A percentile compares a stretch with the other conserved stretches of the same genome.
phyloP scores from a whole-genome alignment of 2,329 filamentous ascomycete genomes.

The Xylariaceae sp. region DNA sequence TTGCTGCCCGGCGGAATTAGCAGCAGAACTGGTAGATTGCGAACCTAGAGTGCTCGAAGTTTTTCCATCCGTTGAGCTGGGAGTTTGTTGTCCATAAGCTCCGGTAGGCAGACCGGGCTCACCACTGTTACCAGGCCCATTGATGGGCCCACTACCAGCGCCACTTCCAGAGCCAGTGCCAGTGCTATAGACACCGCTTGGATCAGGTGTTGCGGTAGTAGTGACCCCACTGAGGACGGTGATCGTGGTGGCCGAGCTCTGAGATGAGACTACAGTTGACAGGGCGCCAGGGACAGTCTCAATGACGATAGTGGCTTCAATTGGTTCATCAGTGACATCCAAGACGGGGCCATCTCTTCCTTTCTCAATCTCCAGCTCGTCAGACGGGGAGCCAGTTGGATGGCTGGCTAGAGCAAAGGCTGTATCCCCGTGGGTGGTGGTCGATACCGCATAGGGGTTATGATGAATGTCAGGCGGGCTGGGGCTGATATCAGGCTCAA shows the following conservation, averaged over 20 bases:
- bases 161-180: constrained; percentile 3
- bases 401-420: constrained; percentile 9
- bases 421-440: constrained; percentile 8
- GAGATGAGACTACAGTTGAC: constrained; percentile 10
- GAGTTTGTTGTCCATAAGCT: constrained; percentile 15
- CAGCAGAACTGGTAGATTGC: constrained; percentile 1
- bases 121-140: neutral
- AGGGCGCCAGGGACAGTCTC: constrained; percentile 11
- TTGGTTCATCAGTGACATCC: neutral
- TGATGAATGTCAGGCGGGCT: neutral
- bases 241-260: constrained; percentile 3
- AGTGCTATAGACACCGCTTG: constrained; percentile 17
- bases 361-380: constrained; percentile 7
- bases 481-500: neutral
- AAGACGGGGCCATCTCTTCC: neutral
- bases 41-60: constrained; percentile 3
- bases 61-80: constrained; percentile 7
- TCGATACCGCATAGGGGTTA: neutral
- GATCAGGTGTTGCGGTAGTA: neutral
- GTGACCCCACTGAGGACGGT: constrained; percentile 4
- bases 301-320: constrained; percentile 15
- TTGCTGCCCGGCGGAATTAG: constrained; percentile 6
- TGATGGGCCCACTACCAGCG: constrained; percentile 4
- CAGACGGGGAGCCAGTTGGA: neutral
- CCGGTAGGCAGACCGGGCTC: constrained; percentile 14